A percentile compares a stretch with the other conserved stretches of the same genome.
phyloP scores from a whole-genome alignment of 2,329 filamentous ascomycete genomes.

The Aureobasidium mangrovei region DNA sequence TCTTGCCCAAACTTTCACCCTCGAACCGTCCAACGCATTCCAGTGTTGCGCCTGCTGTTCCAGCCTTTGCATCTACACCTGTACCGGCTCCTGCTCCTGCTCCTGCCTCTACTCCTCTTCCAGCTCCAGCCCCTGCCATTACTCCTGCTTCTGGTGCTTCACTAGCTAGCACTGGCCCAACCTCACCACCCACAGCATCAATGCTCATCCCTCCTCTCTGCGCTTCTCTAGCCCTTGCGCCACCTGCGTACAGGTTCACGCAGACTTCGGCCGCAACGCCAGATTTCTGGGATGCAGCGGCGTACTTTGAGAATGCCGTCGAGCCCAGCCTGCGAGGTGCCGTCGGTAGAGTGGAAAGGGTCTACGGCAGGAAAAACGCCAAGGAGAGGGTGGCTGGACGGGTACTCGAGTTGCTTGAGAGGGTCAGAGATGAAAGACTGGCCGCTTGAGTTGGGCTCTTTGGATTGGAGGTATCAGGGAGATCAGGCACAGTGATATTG shows the following conservation, averaged over 20 bases:
- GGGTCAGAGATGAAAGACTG: background rate
- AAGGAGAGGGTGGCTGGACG: background rate
- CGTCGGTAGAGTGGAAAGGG: background rate
- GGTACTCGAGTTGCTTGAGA: background rate
- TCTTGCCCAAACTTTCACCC: background rate
- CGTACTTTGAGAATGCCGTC: background rate
- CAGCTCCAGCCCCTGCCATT: background rate
- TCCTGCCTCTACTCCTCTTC: background rate
- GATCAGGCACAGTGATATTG: no score
- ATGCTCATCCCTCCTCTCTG: background rate
- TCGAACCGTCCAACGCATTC: background rate
- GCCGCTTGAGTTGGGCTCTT: no score
- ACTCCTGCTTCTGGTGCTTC: background rate
- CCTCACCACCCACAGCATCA: background rate
- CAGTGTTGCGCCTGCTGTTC: background rate
- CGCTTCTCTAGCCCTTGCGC: background rate
- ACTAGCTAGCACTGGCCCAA: background rate
- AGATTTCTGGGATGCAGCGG: slow-evolving; percentile 2
- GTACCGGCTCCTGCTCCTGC: background rate
- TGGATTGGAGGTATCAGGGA: no score
- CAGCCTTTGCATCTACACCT: background rate
- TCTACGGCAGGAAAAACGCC: slow-evolving; percentile 4
- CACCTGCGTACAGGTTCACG: background rate
- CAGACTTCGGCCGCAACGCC: background rate
- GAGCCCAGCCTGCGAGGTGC: background rate